These are phyloP conservation scores for Leptographium lundbergii DNA, from an alignment of 2,329 filamentous ascomycete genomes.

Conservation along the genomic window DNA sequence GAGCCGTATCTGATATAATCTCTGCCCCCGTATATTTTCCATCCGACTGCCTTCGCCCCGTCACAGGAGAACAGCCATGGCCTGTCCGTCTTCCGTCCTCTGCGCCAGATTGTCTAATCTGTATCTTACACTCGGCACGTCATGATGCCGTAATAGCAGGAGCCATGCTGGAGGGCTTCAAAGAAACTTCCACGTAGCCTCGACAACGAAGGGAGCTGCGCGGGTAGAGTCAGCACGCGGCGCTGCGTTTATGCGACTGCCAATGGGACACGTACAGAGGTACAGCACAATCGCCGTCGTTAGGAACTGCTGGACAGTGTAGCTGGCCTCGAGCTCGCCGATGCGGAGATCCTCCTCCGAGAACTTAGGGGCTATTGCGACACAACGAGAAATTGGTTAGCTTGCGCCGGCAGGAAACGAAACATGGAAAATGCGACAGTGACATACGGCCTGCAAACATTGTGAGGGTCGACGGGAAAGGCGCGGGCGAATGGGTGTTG, in stretches of 20 bases:
- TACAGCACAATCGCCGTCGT: conserved; percentile 58
- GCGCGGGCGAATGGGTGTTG: not conserved
- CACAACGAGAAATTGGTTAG: not conserved
- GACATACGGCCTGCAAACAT: conserved; percentile 54
- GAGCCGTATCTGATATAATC: not conserved
- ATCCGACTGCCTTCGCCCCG: not conserved
- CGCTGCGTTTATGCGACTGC: too few species aligned
- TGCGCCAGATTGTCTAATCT: not conserved
- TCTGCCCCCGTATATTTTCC: not conserved
- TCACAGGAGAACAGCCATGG: not conserved
- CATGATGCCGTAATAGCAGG: not conserved
- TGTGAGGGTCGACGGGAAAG: conserved; percentile 13
- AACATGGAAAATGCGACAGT: not conserved
- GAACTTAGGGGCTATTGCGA: conserved; percentile 37
- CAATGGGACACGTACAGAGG: conserved; percentile 47
- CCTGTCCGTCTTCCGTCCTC: not conserved
- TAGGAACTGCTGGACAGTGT: conserved; percentile 54
- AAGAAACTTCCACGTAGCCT: conserved; percentile 26
- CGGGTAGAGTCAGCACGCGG: not conserved
- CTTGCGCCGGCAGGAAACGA: not conserved
- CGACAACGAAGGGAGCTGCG: conserved; percentile 45
- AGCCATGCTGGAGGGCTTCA: conserved; percentile 11
- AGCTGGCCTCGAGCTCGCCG: conserved; percentile 54
- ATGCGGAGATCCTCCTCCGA: conserved; percentile 57
- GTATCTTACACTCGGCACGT: not conserved